phyloP scores from a whole-genome alignment of 805 yeast species.

The Saccharomycopsis javanensis region DNA sequence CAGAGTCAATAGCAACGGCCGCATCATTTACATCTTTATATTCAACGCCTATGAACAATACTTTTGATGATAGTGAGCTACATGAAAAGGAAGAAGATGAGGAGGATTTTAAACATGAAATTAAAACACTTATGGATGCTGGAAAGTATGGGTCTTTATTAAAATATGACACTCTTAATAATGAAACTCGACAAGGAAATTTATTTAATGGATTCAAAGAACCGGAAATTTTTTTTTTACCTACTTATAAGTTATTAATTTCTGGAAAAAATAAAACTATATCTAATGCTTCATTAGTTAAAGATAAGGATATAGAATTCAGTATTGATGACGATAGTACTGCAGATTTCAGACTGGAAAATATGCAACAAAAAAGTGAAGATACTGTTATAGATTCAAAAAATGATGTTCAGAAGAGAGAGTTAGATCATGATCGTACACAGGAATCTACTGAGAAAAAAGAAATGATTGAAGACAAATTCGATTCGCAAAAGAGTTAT shows the following conservation, averaged over 20 bases:
- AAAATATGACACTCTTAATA: conserved; percentile 35
- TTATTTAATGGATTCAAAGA: conserved; percentile 40
- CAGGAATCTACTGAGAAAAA: not conserved
- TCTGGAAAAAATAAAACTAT: not conserved
- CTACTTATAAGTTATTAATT: conserved; percentile 40
- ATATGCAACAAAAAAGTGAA: not conserved
- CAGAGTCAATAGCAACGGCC: not conserved
- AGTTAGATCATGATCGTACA: not conserved
- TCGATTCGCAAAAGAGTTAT: too few species aligned
- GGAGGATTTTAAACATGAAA: conserved; percentile 1
- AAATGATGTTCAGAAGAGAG: not conserved
- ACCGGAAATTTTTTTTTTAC: conserved; percentile 38
- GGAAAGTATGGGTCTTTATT: conserved; percentile 29
- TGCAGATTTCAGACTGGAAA: not conserved
- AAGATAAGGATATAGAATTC: not conserved
- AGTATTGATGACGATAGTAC: not conserved
- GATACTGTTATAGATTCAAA: not conserved
- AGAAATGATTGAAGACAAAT: not conserved
- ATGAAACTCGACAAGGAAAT: conserved; percentile 27
- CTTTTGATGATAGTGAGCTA: not conserved
- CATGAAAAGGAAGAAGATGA: not conserved
- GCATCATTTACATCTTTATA: not conserved
- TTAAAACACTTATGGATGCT: conserved; percentile 23
- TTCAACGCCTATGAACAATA: not conserved
- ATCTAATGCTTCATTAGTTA: not conserved